Base-by-base conservation (phyloP, 2,329 filamentous ascomycete genomes). In the Colletotrichum sp. region DNA sequence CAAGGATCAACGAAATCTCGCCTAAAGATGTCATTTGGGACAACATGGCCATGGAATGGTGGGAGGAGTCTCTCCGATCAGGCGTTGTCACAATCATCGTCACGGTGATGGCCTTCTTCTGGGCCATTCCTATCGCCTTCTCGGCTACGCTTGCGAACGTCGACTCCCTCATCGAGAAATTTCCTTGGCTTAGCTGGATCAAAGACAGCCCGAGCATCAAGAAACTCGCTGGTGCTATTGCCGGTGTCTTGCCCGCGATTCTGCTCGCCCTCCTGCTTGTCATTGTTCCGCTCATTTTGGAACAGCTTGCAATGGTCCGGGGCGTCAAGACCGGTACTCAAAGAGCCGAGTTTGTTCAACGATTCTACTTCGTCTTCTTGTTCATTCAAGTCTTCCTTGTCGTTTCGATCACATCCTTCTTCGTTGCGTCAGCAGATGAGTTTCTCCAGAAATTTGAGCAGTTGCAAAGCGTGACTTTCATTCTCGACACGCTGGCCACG, bases 21-120 rank as follows among this genome's bases (percentile, higher is more conserved):
- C 97, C 97, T 1, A 93, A 93, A 59, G 96, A 99, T 82, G 95
- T 99, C 11, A 90, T 98, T 55, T 99, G 97, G 97, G 95, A 98
- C 79, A 99, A 99, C 82, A 96, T 99, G 93, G 96, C 95, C 1
- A 94, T 98, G 80, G 92, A 91, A 71, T 99, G 97, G 96, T 99
- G 96, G 96, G 93, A 96, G 78, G 91, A 93, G 72, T 98, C 96
- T 89, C 81, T 95, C 34, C 92, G 95, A 32, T 93, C 92, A 3
- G 90, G 88, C 44, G 83, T 93, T 11, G 93, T 96, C 13, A 86
- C 95, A 34, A 84, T 87, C 9, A 80, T 94, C 29, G 93, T 98
- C 9, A 84, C 89, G 44, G 94, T 89, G 8, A 95, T 99, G 90
- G 91, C 98, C 66, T 88, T 98, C 78, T 90, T 97, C 25, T 99